Conservation (phyloP, 2,329 filamentous ascomycete genomes). For the Gremmenia infestans region DNA sequence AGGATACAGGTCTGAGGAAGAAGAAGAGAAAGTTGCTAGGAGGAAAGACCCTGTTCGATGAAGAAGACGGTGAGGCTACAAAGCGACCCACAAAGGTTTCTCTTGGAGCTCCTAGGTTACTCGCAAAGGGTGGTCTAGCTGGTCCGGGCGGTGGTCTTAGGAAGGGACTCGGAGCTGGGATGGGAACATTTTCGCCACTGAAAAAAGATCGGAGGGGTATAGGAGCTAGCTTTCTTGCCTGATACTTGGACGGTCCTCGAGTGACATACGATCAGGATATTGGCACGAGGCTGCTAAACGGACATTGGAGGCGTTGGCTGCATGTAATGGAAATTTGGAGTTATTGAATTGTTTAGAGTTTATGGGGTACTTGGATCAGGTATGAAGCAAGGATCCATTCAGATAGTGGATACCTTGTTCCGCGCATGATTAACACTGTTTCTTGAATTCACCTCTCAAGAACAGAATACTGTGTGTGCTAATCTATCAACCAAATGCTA, state of each 20-base stretch:
- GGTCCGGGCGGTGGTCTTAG: conserved; percentile 22
- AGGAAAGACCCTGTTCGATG: conserved; percentile 64
- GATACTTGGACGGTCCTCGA: conserved; percentile 2
- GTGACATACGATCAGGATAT: neutral
- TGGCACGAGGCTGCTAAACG: neutral
- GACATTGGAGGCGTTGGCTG: neutral
- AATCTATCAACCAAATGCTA: no score
- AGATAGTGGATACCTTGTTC: no score
- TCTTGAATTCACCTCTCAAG: no score
- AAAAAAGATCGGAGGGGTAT: conserved; percentile 64
- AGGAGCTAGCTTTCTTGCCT: conserved; percentile 50
- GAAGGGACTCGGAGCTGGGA: conserved; percentile 34
- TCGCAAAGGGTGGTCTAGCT: conserved; percentile 28
- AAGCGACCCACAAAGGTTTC: conserved; percentile 34
- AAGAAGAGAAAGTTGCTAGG: conserved; percentile 73
- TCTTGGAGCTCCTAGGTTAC: conserved; percentile 26
- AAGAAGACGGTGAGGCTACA: conserved; percentile 53
- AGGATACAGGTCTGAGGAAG: conserved; percentile 41
- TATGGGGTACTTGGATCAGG: neutral
- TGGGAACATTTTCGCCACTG: conserved; percentile 63
- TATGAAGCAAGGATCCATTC: no score
- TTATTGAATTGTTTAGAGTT: neutral
- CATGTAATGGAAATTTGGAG: neutral
- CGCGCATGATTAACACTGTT: no score
- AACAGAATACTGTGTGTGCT: no score